phyloP scores from a whole-genome alignment of 2,329 filamentous ascomycete genomes.

The Cadophora luteo-olivacea region DNA sequence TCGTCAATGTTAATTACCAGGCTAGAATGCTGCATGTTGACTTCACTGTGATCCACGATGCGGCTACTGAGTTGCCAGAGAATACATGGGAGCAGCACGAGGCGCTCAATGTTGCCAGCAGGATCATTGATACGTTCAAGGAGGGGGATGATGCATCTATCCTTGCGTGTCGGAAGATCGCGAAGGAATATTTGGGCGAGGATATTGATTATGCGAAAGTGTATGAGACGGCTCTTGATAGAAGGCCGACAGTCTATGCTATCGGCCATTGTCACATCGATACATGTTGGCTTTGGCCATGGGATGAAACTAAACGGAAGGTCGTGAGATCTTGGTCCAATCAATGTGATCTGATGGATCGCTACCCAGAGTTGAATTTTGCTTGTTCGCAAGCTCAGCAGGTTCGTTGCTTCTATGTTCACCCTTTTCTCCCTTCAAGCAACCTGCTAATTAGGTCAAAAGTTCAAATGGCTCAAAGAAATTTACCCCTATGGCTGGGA shows the following conservation, averaged over 20 bases:
- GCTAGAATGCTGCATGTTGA: constrained; percentile 86
- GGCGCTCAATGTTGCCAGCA: constrained; percentile 83
- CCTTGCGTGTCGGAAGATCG: constrained; percentile 80
- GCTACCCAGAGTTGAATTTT: constrained; percentile 93
- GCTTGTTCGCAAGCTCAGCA: constrained; percentile 94
- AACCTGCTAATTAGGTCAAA: neutral
- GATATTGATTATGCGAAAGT: constrained; percentile 83
- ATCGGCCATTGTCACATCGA: constrained; percentile 99
- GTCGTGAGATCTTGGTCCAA: constrained; percentile 95
- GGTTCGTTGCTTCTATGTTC: neutral
- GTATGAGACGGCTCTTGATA: constrained; percentile 71
- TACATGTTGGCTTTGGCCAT: constrained; percentile 98
- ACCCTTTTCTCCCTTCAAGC: neutral
- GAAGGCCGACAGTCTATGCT: constrained; percentile 77
- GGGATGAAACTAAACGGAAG: constrained; percentile 96
- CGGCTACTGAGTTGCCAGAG: constrained; percentile 85
- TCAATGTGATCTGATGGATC: constrained; percentile 93
- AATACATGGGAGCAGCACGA: constrained; percentile 90
- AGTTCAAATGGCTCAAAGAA: constrained; percentile 92
- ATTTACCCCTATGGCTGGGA: constrained; percentile 89
- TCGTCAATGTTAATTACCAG: constrained; percentile 86
- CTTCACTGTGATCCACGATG: constrained; percentile 95
- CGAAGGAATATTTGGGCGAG: constrained; percentile 80
- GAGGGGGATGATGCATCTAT: constrained; percentile 81
- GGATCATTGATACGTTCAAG: constrained; percentile 90